Conservation (phyloP, 1,139 yeast species). For the Blastobotrys capitulatus region DNA sequence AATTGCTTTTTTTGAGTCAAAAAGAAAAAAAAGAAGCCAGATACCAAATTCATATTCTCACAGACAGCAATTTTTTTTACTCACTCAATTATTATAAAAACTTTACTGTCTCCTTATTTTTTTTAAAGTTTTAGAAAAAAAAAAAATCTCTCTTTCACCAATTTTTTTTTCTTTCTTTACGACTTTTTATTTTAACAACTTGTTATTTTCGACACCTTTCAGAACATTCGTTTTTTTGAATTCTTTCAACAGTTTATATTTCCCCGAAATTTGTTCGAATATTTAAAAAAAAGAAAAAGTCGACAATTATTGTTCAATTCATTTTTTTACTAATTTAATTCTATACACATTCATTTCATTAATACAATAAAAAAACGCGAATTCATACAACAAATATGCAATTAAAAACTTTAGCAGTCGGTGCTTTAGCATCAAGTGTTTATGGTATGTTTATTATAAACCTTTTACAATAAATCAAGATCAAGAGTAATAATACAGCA, state of each 20-base stretch:
- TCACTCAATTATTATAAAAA: background rate
- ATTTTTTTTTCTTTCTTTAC: constrained; percentile 4
- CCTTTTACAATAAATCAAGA: too few species aligned
- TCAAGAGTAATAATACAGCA: too few species aligned
- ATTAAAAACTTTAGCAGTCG: constrained; percentile 16
- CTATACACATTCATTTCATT: too few species aligned
- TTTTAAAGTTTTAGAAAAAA: background rate
- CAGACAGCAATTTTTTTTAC: background rate
- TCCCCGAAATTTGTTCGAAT: background rate
- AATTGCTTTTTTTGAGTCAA: background rate
- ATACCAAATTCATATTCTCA: too few species aligned
- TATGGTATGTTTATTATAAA: constrained; percentile 18
- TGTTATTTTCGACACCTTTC: constrained; percentile 2
- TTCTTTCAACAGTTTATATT: too few species aligned
- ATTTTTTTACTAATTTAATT: background rate
- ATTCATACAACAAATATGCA: constrained; percentile 16
- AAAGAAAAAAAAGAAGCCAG: too few species aligned
- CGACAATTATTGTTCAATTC: background rate
- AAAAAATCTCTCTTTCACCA: background rate
- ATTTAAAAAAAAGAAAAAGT: too few species aligned
- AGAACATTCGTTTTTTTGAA: background rate
- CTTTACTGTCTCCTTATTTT: background rate
- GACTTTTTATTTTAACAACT: constrained; percentile 1
- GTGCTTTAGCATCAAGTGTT: constrained; percentile 20
- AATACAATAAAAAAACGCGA: too few species aligned